Evolutionary conservation across 2,329 filamentous ascomycete species (phyloP).

Genomic region (Exophiala mesophila): DNA sequence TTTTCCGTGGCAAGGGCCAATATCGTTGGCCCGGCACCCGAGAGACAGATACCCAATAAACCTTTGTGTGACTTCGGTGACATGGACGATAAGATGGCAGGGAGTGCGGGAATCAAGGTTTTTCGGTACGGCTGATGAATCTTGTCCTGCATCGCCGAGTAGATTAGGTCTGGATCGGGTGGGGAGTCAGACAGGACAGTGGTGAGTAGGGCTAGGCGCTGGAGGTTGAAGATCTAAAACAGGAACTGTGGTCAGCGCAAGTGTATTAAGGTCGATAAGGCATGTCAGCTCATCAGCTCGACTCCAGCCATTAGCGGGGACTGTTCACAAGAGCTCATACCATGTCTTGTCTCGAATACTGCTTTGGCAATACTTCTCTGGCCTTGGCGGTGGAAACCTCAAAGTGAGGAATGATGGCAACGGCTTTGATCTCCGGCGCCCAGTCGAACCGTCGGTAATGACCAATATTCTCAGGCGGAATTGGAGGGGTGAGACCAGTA

Average conservation of each 20-base stretch:
- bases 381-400: slow-evolving; percentile 93
- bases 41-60: slow-evolving; percentile 88
- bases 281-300: too few relatives aligned
- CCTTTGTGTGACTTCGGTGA: slow-evolving; percentile 82
- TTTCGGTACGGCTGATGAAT: slow-evolving; percentile 95
- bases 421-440: slow-evolving; percentile 91
- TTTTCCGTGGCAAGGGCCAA: slow-evolving; percentile 85
- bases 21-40: slow-evolving; percentile 91
- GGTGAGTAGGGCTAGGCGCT: slow-evolving; percentile 84
- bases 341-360: slow-evolving; percentile 76
- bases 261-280: too few relatives aligned
- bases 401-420: slow-evolving; percentile 94
- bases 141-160: slow-evolving; percentile 97
- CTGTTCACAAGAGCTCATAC: slow-evolving; percentile 59
- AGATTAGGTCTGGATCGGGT: slow-evolving; percentile 88
- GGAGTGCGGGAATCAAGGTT: slow-evolving; percentile 82
- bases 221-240: slow-evolving; percentile 71
- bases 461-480: slow-evolving; percentile 87
- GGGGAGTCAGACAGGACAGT: slow-evolving; percentile 85
- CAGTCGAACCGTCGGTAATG: slow-evolving; percentile 95
- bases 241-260: too few relatives aligned
- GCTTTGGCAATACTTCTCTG: slow-evolving; percentile 73
- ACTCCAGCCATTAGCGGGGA: too few relatives aligned
- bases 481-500: slow-evolving; percentile 78
- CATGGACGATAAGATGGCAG: slow-evolving; percentile 85